Evolutionary conservation across 148 eudicot species (phyloP).

Genomic region (Vaccinium vitisidaea): DNA sequence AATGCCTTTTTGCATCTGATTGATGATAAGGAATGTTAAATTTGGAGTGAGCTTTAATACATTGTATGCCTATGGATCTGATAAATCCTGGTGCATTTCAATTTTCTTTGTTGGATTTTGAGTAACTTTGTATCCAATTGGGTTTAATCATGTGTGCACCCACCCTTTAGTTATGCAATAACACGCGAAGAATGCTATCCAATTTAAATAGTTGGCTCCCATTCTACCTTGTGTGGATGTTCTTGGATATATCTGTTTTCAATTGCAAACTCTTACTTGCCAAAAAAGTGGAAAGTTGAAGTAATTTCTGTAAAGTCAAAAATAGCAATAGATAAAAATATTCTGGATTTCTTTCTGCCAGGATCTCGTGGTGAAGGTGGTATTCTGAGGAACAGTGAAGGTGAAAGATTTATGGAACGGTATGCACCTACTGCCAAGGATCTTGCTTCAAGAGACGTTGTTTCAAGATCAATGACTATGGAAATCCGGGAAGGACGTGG

Average conservation of each 20-base stretch:
- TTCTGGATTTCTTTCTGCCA: slow-evolving; percentile 24
- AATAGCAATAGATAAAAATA: not conserved
- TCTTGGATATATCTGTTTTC: slow-evolving; percentile 3
- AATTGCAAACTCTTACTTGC: not conserved
- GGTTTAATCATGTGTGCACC: not conserved
- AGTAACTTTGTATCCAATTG: not conserved
- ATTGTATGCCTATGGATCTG: not conserved
- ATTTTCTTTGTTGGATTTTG: not conserved
- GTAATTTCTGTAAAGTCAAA: not conserved
- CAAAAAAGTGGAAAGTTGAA: not conserved
- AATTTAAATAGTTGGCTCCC: not conserved
- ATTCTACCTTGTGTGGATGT: not conserved
- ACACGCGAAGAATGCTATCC: not conserved
- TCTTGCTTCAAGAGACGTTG: slow-evolving; percentile 97
- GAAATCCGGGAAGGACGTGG: slow-evolving; percentile 99
- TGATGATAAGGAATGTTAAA: not conserved
- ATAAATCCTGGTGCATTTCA: not conserved
- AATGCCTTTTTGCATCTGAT: not conserved
- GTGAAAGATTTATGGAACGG: slow-evolving; percentile 98
- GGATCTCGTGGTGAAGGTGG: slow-evolving; percentile 99
- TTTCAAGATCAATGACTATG: slow-evolving; percentile 99
- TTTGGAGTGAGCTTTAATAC: not conserved
- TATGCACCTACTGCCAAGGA: slow-evolving; percentile 99
- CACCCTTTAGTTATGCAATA: not conserved
- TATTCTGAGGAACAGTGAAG: slow-evolving; percentile 89